Conservation (phyloP, 805 yeast species). For the Myxozyma sirexii region DNA sequence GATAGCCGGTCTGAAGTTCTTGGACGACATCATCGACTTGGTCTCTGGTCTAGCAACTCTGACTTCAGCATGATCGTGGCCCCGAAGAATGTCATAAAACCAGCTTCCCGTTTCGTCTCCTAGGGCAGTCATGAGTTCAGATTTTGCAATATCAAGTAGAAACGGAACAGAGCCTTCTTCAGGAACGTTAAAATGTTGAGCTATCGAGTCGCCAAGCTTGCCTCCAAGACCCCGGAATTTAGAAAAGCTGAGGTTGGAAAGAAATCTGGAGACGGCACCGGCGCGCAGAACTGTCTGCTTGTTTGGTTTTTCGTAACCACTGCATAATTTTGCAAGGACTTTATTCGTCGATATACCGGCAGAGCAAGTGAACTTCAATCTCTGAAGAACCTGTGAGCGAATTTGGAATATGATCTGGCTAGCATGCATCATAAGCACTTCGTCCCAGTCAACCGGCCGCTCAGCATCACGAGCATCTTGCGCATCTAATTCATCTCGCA, state of each 20-base stretch:
- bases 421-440: constrained; percentile 67
- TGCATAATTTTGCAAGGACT: constrained; percentile 81
- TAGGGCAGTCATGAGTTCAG: constrained; percentile 44
- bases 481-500: constrained; percentile 35
- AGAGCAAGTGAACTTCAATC: constrained; percentile 81
- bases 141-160: constrained; percentile 52
- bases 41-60: constrained; percentile 57
- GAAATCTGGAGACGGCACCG: constrained; percentile 53
- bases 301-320: constrained; percentile 82
- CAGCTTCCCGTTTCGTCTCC: constrained; percentile 57
- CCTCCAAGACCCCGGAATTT: constrained; percentile 95
- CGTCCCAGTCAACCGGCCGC: constrained; percentile 74
- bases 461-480: constrained; percentile 3
- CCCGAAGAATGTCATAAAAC: constrained; percentile 66
- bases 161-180: constrained; percentile 51
- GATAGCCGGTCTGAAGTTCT: constrained; percentile 68
- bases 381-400: constrained; percentile 54
- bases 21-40: constrained; percentile 87
- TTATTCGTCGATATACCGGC: constrained; percentile 83
- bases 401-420: constrained; percentile 60
- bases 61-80: constrained; percentile 59
- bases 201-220: constrained; percentile 67
- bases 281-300: constrained; percentile 69
- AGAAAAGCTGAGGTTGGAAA: constrained; percentile 61
- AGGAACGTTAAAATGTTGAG: constrained; percentile 56